A percentile compares a stretch with the other conserved stretches of the same genome.
Conservation (phyloP, 2,329 filamentous ascomycete species). For the Verticillium dahliae region DNA sequence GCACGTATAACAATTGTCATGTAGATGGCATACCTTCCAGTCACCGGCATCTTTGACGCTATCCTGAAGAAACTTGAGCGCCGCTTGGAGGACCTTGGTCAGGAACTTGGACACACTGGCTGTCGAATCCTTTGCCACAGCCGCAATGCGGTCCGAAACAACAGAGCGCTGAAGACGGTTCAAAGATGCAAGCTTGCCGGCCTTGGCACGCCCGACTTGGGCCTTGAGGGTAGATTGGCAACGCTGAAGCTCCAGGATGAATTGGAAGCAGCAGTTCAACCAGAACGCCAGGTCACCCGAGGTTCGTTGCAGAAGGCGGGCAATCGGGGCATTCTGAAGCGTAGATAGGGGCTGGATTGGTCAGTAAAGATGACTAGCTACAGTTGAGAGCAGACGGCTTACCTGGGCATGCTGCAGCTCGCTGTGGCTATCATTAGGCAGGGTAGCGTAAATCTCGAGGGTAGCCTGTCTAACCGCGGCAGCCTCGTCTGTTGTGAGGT, state of each 20-base stretch:
- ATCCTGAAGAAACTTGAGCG: conserved; percentile 36
- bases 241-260: conserved; percentile 35
- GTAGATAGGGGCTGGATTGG: conserved; percentile 47
- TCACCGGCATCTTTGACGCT: conserved; percentile 16
- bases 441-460: conserved; percentile 23
- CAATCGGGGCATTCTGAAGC: conserved; percentile 49
- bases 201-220: conserved; percentile 34
- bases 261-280: conserved; percentile 46
- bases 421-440: conserved; percentile 19
- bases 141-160: conserved; percentile 45
- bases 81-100: conserved; percentile 28
- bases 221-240: conserved; percentile 33
- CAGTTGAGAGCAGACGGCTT: conserved; percentile 17
- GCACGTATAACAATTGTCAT: not conserved
- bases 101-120: conserved; percentile 47
- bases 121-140: conserved; percentile 56
- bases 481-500: conserved; percentile 21
- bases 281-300: conserved; percentile 31
- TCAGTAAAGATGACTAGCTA: conserved; percentile 1
- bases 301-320: conserved; percentile 32
- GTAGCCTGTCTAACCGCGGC: conserved; percentile 26
- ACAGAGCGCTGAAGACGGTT: conserved; percentile 56
- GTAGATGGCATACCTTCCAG: conserved; percentile 21
- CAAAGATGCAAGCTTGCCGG: conserved; percentile 44
- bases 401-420: conserved; percentile 36